Percentiles rank a stretch among this genome's conserved stretches.
These are phyloP conservation scores for Trichoderma sp. DNA, from an alignment of 2,329 filamentous ascomycete species.

Conservation along the genomic window DNA sequence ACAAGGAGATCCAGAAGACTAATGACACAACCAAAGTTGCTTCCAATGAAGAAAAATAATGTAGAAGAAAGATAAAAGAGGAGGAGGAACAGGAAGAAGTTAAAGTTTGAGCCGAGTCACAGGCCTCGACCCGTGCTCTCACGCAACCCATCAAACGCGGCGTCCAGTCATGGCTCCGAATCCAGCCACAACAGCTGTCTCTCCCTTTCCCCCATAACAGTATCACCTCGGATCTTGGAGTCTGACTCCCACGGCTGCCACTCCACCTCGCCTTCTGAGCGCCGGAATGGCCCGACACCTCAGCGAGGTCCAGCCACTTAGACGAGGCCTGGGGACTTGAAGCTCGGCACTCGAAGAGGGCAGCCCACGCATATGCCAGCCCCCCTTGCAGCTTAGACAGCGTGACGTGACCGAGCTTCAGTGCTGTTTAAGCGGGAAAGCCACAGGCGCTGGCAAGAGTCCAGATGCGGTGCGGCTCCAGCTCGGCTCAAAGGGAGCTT, in stretches of 20 bases:
- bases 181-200: constrained; percentile 8
- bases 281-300: constrained; percentile 21
- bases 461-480: constrained; percentile 14
- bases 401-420: constrained; percentile 18
- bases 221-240: constrained; percentile 16
- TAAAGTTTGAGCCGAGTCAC: constrained; percentile 17
- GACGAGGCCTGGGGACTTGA: neutral
- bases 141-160: constrained; percentile 3
- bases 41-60: neutral
- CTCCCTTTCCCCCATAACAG: neutral
- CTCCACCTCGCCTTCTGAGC: neutral
- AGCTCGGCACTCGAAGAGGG: constrained; percentile 7
- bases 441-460: neutral
- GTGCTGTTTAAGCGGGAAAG: neutral
- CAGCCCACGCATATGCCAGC: neutral
- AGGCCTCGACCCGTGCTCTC: constrained; percentile 1
- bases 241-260: neutral
- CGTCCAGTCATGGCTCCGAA: constrained; percentile 7
- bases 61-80: neutral
- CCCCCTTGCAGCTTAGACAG: neutral
- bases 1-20: neutral
- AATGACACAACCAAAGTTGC: neutral
- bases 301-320: constrained; percentile 1
- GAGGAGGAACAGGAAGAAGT: neutral
- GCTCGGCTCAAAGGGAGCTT: constrained; percentile 22